Evolutionary conservation across 2,329 filamentous ascomycete species (phyloP).

Genomic region (Chrysoporthe cubensis): DNA sequence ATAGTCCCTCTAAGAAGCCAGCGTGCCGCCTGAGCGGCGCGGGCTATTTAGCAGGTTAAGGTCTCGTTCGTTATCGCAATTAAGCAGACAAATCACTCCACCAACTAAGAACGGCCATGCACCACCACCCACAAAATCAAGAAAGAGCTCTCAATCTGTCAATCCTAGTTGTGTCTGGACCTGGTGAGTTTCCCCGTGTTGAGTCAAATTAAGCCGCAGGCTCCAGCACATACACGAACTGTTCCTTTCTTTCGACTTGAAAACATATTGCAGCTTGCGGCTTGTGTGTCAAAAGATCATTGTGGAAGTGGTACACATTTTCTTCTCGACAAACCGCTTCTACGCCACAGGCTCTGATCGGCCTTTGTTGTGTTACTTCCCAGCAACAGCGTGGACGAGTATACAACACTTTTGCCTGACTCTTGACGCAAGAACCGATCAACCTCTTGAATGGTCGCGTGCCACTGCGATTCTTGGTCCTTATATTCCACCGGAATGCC

Average conservation of each 20-base stretch:
- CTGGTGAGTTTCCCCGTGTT: slow-evolving; percentile 32
- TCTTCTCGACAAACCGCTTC: not conserved
- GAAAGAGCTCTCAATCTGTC: slow-evolving; percentile 48
- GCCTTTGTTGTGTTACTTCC: not conserved
- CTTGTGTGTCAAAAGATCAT: not conserved
- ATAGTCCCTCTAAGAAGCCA: no score
- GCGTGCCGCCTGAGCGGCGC: no score
- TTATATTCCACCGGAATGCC: no score
- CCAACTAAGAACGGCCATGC: not conserved
- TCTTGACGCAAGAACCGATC: no score
- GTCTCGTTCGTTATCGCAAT: no score
- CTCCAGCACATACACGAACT: not conserved
- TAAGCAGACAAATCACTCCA: no score
- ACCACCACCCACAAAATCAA: slow-evolving; percentile 23
- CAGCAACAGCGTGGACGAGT: not conserved
- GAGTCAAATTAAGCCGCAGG: not conserved
- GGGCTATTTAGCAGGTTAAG: no score
- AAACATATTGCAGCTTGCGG: not conserved
- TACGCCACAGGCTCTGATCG: slow-evolving; percentile 1
- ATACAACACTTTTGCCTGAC: not conserved
- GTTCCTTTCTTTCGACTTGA: not conserved
- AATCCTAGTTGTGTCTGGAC: slow-evolving; percentile 46
- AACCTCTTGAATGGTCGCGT: no score
- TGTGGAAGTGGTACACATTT: not conserved
- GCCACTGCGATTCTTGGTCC: no score